Evolutionary conservation across 768 basidiomycete species (phyloP), one percentile per base, ranked within the genome.

Genomic region (Tubosaeta brunneosetosa): DNA sequence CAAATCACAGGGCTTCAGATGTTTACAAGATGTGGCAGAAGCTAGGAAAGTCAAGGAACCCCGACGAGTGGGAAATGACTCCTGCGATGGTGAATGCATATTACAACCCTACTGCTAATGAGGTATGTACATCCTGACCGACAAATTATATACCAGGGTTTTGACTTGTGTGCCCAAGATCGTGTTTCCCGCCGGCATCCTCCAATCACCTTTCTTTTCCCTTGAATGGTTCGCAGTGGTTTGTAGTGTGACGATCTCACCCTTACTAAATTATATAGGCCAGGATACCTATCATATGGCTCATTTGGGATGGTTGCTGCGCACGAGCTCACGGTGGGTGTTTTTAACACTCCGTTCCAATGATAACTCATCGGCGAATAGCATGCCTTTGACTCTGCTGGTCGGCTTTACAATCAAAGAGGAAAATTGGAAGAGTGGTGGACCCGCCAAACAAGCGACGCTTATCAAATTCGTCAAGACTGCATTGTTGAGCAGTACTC

Each of bases 101-200:
- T 70, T 92, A 84, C 71, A 86, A 85, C 55, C 86, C 92, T 31
- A 86, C 90, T 10, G 83, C 86, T 2, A 94, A 93, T 57, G 93
- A 95, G 77, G 89, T 89, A 54, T 36, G 71, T 47, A 19, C 10
- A 32, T 51, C 19, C 13, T 11, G 25, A 13, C 36, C 12, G 6
- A 6, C 22, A 7, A 11, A 27, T 22, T 32, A 3, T 2, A 36
- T 44, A 11, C 13, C n/a, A 14, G n/a, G 12, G 33, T 45, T 48
- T 13, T 1, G 6, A 51, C 31, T 48, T 41, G 27, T 5, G 22
- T 44, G n/a, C 26, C 13, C 42, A 53, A 91, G 86, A 93, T 94
- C 47, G 91, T 93, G 19, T 97, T 99, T 74, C 94, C 97, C 9
- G 95, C 97, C 19, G 97, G 97, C 25, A 94, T 98, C 61, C 72